Conservation (phyloP, 2,329 filamentous ascomycete genomes). For the Zymoseptoria crescenta region DNA sequence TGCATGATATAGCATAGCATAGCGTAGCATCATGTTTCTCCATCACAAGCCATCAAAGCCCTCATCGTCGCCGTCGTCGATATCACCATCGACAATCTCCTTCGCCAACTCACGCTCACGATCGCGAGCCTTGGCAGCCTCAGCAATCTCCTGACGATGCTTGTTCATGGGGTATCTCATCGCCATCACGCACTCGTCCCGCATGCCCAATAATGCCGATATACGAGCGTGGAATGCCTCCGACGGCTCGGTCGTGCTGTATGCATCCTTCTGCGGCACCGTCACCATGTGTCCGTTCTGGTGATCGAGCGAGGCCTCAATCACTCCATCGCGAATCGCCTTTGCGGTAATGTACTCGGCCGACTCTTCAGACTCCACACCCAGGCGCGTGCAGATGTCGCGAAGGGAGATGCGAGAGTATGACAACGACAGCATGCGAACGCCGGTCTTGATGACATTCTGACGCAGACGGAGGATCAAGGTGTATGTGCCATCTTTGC, state of each 20-base stretch:
- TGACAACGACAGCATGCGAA: slow-evolving; percentile 97
- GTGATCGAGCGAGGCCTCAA: slow-evolving; percentile 88
- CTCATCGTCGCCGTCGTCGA: slow-evolving; percentile 79
- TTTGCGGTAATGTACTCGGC: slow-evolving; percentile 99
- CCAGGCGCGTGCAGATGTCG: slow-evolving; percentile 92
- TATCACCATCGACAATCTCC: slow-evolving; percentile 95
- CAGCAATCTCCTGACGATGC: slow-evolving; percentile 93
- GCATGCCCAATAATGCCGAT: slow-evolving; percentile 77
- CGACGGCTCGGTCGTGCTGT: slow-evolving; percentile 88
- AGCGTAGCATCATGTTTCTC: background rate
- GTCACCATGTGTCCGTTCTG: slow-evolving; percentile 98
- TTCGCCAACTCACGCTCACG: slow-evolving; percentile 94
- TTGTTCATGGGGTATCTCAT: slow-evolving; percentile 99
- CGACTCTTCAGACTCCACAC: slow-evolving; percentile 90
- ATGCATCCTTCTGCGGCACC: slow-evolving; percentile 91
- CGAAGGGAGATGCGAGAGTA: slow-evolving; percentile 95
- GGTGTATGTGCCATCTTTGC: slow-evolving; percentile 89
- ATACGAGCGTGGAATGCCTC: slow-evolving; percentile 98
- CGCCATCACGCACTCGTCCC: slow-evolving; percentile 98
- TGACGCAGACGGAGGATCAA: slow-evolving; percentile 89
- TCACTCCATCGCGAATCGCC: slow-evolving; percentile 94
- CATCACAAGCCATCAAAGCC: slow-evolving; percentile 89
- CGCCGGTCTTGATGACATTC: slow-evolving; percentile 98
- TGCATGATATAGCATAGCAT: background rate
- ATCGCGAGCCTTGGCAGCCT: slow-evolving; percentile 95